Evolutionary conservation across 106 monocot species (phyloP), one percentile per base, ranked within the genome.

Genomic region (Ottelia alismoides): DNA sequence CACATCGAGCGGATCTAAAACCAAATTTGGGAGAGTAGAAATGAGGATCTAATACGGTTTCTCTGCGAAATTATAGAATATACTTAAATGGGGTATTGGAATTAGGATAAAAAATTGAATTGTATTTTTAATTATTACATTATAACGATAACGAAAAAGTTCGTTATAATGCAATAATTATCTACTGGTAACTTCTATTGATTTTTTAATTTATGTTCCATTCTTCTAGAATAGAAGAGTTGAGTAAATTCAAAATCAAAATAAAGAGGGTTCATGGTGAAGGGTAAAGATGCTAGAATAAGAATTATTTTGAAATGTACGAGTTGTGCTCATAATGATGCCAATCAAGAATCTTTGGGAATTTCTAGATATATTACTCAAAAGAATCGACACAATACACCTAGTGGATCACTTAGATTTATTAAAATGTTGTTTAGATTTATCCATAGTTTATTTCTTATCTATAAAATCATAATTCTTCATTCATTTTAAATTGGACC

Each of bases 301-400:
- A 40, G 35, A 40, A 14, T 40, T 14, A 40, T 40, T 40, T 40
- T 40, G 14, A 14, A 14, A 40, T 40, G 35, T 40, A 40, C 35
- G 9, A 40, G 35, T 40, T 40, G 35, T 40, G 35, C 14, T 40
- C 35, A 40, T 6, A 40, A 40, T 4, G 35, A 14, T 40, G 20
- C 19, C 48, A 12, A 49, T 20, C 7, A 49, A 49, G 48, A 49
- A 49, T 20, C 19, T 3, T 49, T n/a, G 19, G 48, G 48, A 10
- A 49, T 49, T 49, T 49, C 48, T 49, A 49, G 48, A 49, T 49
- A 49, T 49, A 49, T 49, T 49, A 49, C 48, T 49, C 20, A 49
- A 49, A 49, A 49, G 19, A 49, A 49, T 49, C 3, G 48, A 20
- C 48, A 49, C 20, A 49, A 49, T 49, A 49, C 48, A 49, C 48